phyloP scores from a whole-genome alignment of 2,329 filamentous ascomycete species.

The Botrytis galanthina region DNA sequence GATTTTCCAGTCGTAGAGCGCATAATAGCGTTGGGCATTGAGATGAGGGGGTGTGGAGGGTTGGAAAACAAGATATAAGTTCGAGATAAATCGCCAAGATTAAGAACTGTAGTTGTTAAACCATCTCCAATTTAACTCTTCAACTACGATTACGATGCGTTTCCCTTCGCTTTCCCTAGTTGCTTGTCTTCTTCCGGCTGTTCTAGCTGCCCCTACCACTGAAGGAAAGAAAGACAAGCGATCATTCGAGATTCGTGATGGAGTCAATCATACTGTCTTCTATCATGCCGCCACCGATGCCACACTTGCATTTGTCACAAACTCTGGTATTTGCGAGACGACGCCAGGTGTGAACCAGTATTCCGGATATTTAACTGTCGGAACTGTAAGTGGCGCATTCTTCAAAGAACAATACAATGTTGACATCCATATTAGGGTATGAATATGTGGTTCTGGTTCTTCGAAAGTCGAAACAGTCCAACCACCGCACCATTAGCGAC shows the following conservation, averaged over 20 bases:
- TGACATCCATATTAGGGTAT: constrained; percentile 23
- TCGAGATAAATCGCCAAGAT: neutral
- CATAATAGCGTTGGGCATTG: neutral
- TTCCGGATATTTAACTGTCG: constrained; percentile 51
- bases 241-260: constrained; percentile 39
- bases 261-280: constrained; percentile 46
- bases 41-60: neutral
- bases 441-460: constrained; percentile 48
- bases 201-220: constrained; percentile 23
- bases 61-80: neutral
- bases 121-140: neutral
- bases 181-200: constrained; percentile 23
- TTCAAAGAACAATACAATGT: constrained; percentile 34
- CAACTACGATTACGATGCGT: constrained; percentile 22
- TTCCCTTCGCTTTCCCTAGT: constrained; percentile 18
- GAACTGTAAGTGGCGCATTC: constrained; percentile 29
- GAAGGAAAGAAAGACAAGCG: constrained; percentile 33
- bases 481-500: constrained; percentile 44
- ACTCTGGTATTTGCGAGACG: constrained; percentile 52
- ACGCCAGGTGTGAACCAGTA: constrained; percentile 50
- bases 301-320: constrained; percentile 48
- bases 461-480: constrained; percentile 55
- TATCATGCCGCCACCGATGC: constrained; percentile 48
- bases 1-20: neutral
- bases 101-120: neutral